Conservation (phyloP, 2,329 filamentous ascomycete species). For the Aspergillus neotritici region DNA sequence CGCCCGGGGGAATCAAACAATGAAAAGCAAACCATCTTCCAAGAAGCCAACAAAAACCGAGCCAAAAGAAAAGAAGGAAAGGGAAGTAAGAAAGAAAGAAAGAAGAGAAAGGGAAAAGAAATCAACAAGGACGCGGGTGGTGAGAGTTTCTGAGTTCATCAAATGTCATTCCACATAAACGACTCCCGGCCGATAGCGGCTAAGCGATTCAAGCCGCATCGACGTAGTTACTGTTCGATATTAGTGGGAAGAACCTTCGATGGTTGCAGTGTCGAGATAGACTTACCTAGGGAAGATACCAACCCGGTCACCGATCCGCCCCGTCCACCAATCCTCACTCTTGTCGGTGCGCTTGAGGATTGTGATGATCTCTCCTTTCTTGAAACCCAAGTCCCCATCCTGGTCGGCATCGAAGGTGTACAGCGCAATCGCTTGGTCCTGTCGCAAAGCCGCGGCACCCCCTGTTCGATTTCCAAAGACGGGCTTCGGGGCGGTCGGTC, state of each 20-base stretch:
- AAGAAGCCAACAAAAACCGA: not conserved
- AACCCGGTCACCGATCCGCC: slow-evolving; percentile 73
- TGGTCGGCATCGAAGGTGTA: slow-evolving; percentile 95
- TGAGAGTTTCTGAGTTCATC: slow-evolving; percentile 12
- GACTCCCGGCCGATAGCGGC: slow-evolving; percentile 6
- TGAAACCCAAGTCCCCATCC: slow-evolving; percentile 86
- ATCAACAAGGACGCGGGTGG: too few relatives aligned
- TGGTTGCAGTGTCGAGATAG: not conserved
- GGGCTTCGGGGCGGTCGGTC: slow-evolving; percentile 85
- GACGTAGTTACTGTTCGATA: slow-evolving; percentile 31
- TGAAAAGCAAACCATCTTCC: not conserved
- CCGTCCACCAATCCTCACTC: slow-evolving; percentile 97
- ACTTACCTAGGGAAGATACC: slow-evolving; percentile 84
- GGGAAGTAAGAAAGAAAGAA: not conserved
- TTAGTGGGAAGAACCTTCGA: too few relatives aligned
- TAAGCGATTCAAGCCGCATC: slow-evolving; percentile 24
- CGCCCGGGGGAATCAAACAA: not conserved
- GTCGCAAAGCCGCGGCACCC: slow-evolving; percentile 32
- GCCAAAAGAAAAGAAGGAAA: not conserved
- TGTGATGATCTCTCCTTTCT: slow-evolving; percentile 94
- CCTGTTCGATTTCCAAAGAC: slow-evolving; percentile 58
- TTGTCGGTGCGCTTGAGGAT: slow-evolving; percentile 92
- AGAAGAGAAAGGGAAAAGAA: not conserved
- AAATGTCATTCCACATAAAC: slow-evolving; percentile 21
- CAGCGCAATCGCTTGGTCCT: slow-evolving; percentile 81